Percentiles rank a stretch among this genome's conserved stretches.
These are phyloP conservation scores for Leishmania tropica DNA, from an alignment of 208 protist genomes.

Conservation along the genomic window DNA sequence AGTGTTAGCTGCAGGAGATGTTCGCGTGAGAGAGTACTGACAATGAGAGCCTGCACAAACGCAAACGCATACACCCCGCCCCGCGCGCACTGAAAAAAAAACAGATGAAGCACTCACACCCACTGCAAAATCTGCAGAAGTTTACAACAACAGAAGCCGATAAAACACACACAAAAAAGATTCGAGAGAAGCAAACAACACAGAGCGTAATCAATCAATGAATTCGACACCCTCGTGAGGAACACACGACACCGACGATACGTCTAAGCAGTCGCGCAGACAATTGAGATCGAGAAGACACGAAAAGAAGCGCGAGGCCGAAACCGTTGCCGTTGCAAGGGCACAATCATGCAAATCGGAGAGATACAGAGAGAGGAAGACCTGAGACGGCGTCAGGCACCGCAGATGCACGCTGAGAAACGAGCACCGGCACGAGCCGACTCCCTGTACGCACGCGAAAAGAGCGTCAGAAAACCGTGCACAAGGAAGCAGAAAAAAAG, in stretches of 20 bases:
- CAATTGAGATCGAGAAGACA: neutral
- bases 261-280: neutral
- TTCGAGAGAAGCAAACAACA: neutral
- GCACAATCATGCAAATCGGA: neutral
- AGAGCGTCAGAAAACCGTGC: neutral
- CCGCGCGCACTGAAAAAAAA: neutral
- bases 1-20: neutral
- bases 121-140: neutral
- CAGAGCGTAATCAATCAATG: neutral
- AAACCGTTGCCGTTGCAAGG: no score
- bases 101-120: neutral
- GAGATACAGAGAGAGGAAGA: constrained; percentile 1
- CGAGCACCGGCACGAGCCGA: no score
- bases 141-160: neutral
- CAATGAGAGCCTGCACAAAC: neutral
- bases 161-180: neutral
- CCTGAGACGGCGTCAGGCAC: neutral
- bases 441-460: no score
- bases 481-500: neutral
- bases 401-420: no score
- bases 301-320: neutral
- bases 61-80: neutral
- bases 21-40: neutral
- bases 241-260: neutral
- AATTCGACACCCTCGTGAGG: no score